Conservation (phyloP, 768 basidiomycete genomes). For the Hericium alpestre region DNA sequence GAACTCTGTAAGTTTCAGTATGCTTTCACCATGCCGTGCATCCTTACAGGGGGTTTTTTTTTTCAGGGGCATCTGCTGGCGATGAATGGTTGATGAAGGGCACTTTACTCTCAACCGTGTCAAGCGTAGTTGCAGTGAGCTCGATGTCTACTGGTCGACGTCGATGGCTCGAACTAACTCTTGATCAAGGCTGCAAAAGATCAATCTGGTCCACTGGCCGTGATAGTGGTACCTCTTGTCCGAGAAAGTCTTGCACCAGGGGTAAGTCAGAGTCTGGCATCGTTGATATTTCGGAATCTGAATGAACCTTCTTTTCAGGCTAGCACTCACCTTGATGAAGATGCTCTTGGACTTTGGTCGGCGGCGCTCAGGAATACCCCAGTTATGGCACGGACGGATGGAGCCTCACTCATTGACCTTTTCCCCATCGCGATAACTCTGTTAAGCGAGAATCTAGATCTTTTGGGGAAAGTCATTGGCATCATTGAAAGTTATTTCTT, state of each 20-base stretch:
- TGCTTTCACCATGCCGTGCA: background rate
- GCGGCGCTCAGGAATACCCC: constrained; percentile 53
- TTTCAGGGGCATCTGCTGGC: constrained; percentile 54
- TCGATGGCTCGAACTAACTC: background rate
- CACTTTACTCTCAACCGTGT: constrained; percentile 58
- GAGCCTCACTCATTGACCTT: constrained; percentile 47
- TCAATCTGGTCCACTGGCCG: constrained; percentile 42
- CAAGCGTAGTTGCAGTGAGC: constrained; percentile 56
- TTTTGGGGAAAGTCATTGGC: constrained; percentile 54
- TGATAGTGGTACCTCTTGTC: constrained; percentile 53
- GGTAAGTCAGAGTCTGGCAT: constrained; percentile 20
- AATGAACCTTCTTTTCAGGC: constrained; percentile 27
- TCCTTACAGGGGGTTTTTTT: constrained; percentile 10
- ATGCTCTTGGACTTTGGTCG: constrained; percentile 69
- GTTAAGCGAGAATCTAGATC: constrained; percentile 58
- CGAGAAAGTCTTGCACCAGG: constrained; percentile 50
- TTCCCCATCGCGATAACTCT: constrained; percentile 54
- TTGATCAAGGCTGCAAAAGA: constrained; percentile 50
- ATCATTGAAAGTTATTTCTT: constrained; percentile 74
- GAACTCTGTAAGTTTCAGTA: constrained; percentile 50
- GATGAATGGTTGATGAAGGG: constrained; percentile 66
- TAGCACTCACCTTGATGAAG: constrained; percentile 63
- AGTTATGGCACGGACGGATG: constrained; percentile 36
- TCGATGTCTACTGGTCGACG: background rate
- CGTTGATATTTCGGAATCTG: constrained; percentile 10